Evolutionary conservation across 441 rosid genomes (phyloP).

Genomic region (Iberis amara): DNA sequence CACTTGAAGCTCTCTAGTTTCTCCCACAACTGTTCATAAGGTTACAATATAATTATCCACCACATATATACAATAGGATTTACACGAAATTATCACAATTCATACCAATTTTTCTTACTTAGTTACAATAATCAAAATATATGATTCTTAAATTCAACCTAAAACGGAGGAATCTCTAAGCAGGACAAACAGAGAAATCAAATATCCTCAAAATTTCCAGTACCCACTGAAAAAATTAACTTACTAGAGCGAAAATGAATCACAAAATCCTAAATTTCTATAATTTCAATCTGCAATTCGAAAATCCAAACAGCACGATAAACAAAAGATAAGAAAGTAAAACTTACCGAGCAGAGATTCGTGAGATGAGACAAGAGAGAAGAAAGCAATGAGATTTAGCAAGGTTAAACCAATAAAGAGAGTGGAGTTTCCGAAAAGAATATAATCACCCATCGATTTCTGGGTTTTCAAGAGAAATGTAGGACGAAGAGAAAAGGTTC

Average conservation of each 20-base stretch:
- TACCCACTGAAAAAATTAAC: too few relatives aligned
- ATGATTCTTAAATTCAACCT: background rate
- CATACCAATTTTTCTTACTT: background rate
- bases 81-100: background rate
- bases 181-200: background rate
- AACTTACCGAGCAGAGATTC: conserved; percentile 47
- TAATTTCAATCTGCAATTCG: conserved; percentile 12
- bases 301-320: background rate
- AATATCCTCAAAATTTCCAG: background rate
- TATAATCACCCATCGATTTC: conserved; percentile 38
- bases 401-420: conserved; percentile 29
- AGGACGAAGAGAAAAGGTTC: too few relatives aligned
- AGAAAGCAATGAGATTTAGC: conserved; percentile 24
- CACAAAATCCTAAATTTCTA: conserved; percentile 33
- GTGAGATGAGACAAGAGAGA: conserved; percentile 29
- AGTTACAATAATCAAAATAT: background rate
- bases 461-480: conserved; percentile 1
- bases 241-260: background rate
- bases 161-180: background rate
- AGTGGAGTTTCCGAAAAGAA: conserved; percentile 32
- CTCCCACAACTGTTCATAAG: conserved; percentile 49
- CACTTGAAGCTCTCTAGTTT: conserved; percentile 37
- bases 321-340: background rate
- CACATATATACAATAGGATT: background rate
- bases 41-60: background rate